Base-by-base conservation (phyloP, 1,284 basidiomycete species). In the Rugosomyces carneus region DNA sequence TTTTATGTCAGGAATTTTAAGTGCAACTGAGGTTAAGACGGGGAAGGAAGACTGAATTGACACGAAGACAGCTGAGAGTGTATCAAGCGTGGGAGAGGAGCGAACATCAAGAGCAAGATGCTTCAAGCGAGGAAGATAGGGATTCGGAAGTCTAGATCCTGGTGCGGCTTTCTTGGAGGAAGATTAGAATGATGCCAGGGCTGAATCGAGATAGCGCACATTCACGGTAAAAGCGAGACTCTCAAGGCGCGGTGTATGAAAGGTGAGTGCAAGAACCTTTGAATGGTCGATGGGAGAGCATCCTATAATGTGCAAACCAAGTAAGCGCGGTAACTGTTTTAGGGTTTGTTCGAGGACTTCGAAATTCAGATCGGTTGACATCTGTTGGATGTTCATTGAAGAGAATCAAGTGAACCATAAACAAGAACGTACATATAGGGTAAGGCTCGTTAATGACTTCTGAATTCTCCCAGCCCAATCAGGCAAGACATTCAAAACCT, bases 221-320 rank as follows among this genome's bases (percentile, higher is more conserved):
- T 71, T 73, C 42, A 70, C 68, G 5, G 78, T 77, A 15, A 85
- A 67, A 0, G 81, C 77, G 0, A 87, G 64, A 49, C 27, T 29
- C 27, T 29, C 27, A 10, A 29, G 27, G 27, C 27, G 27, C 13
- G 9, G 9, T 13, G 27, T 29, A 9, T 29, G 27, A 4, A 9
- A 29, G 36, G 50, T 3, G 3, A 16, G 31, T 10, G 62, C 64
- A 29, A 87, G 64, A 7, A 82, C 61, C 16, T 59, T 56, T 7
- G 57, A 49, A 53, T 84, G 78, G 39, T 78, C 70, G 21, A 82
- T 57, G 50, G 75, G 74, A 2, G 70, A 59, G 57, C 84, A 87
- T 6, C 67, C 69, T 18, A 84, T 57, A 29, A 87, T 58, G 58
- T 85, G 80, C 1, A 87, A 65, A 9, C 72, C 73, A 8, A 63